Evolutionary conservation across 345 rosid species (phyloP).

Genomic region (Mercurialis annua): DNA sequence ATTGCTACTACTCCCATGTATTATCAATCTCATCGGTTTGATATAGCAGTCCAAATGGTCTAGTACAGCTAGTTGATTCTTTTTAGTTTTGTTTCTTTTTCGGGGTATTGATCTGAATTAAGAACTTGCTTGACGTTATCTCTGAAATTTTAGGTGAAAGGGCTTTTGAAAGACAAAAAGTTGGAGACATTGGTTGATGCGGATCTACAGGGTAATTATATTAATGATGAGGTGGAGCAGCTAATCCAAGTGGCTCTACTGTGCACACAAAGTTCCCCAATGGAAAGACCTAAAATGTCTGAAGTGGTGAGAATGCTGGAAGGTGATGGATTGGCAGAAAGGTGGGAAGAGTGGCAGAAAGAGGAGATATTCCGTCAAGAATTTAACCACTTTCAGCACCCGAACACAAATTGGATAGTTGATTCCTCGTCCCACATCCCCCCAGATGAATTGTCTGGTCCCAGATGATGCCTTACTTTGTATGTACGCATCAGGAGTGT

Average conservation of each 20-base stretch:
- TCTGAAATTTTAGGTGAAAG: slow-evolving; percentile 69
- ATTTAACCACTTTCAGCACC: slow-evolving; percentile 34
- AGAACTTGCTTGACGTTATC: neutral
- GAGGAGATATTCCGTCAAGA: slow-evolving; percentile 68
- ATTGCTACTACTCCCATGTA: neutral
- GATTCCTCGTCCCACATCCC: slow-evolving; percentile 61
- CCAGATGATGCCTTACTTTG: slow-evolving; percentile 50
- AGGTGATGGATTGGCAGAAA: slow-evolving; percentile 85
- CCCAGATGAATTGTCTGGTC: slow-evolving; percentile 74
- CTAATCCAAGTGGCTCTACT: slow-evolving; percentile 83
- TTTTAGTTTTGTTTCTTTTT: neutral
- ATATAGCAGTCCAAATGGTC: neutral
- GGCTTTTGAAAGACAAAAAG: slow-evolving; percentile 73
- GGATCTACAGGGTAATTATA: slow-evolving; percentile 58
- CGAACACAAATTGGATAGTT: slow-evolving; percentile 47
- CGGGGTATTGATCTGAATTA: no score
- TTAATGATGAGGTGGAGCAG: slow-evolving; percentile 65
- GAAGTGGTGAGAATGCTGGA: slow-evolving; percentile 96
- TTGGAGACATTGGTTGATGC: slow-evolving; percentile 68
- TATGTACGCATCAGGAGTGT: neutral
- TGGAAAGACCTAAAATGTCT: slow-evolving; percentile 89
- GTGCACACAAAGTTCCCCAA: slow-evolving; percentile 69
- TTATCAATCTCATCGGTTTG: no score
- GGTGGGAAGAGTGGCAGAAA: slow-evolving; percentile 97
- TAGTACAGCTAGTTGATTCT: neutral